Percentiles rank a stretch among this genome's conserved stretches.
phyloP scores from a whole-genome alignment of 805 yeast genomes.

The Schizosaccharomyces lindneri region DNA sequence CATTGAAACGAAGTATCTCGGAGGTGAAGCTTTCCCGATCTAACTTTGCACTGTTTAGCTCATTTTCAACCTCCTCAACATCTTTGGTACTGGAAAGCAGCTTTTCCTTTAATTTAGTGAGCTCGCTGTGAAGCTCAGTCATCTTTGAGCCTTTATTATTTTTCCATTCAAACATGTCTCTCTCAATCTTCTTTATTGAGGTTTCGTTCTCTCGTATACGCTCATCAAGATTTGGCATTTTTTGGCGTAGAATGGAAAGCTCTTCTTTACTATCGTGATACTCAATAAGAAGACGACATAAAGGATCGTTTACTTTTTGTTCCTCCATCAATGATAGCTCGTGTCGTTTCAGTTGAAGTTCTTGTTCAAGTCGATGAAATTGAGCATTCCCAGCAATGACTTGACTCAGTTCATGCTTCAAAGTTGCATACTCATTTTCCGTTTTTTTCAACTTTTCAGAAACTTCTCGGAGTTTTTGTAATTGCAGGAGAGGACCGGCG shows the following conservation, averaged over 20 bases:
- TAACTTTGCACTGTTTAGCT: background rate
- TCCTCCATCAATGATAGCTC: conserved; percentile 11
- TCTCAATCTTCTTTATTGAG: conserved; percentile 32
- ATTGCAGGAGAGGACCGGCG: conserved; percentile 30
- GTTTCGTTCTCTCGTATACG: conserved; percentile 14
- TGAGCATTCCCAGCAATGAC: background rate
- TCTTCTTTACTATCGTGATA: conserved; percentile 20
- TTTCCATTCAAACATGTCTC: conserved; percentile 61
- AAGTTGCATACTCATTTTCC: background rate
- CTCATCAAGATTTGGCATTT: conserved; percentile 17
- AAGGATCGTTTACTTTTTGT: conserved; percentile 8
- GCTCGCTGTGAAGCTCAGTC: conserved; percentile 28
- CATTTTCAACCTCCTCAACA: conserved; percentile 9
- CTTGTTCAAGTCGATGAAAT: conserved; percentile 6
- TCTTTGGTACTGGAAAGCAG: conserved; percentile 17
- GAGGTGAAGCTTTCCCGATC: background rate
- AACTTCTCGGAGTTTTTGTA: conserved; percentile 37
- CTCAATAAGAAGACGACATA: conserved; percentile 9
- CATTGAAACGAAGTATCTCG: too few relatives aligned
- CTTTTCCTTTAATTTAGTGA: conserved; percentile 18
- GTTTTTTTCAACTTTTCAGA: conserved; percentile 18
- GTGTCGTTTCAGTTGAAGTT: conserved; percentile 13
- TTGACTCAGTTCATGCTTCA: background rate
- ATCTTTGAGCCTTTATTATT: conserved; percentile 60
- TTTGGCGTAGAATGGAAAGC: conserved; percentile 18